Evolutionary conservation across 2,329 filamentous ascomycete species (phyloP).

Genomic region (Phialophora tarda): DNA sequence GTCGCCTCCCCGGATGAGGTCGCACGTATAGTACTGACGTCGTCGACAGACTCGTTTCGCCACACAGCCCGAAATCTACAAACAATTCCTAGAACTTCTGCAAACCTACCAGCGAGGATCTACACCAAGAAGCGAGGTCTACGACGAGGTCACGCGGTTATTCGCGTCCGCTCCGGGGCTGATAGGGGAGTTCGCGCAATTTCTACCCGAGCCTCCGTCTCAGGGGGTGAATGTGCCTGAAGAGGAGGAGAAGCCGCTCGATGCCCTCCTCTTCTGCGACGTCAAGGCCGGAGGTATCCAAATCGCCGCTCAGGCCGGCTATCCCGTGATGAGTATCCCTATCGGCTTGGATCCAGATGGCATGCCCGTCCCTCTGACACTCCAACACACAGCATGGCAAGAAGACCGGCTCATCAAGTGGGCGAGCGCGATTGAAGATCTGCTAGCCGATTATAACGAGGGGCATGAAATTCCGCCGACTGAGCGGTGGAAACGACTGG

Average conservation of each 20-base stretch:
- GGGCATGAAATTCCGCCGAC: conserved; percentile 8
- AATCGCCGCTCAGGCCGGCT: conserved; percentile 45
- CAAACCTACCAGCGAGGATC: not conserved
- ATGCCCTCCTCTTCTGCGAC: conserved; percentile 44
- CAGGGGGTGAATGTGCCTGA: not conserved
- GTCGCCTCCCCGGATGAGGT: not conserved
- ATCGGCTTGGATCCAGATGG: conserved; percentile 42
- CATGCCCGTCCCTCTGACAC: conserved; percentile 39
- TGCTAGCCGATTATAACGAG: conserved; percentile 29
- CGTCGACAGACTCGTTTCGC: not conserved
- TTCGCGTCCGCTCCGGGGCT: not conserved
- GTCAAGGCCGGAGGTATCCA: conserved; percentile 42
- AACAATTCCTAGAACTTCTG: not conserved
- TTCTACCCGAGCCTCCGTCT: not conserved
- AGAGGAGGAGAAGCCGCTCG: conserved; percentile 28
- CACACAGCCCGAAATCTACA: not conserved
- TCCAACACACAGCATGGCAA: conserved; percentile 43
- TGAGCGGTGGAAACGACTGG: conserved; percentile 21
- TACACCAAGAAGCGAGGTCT: not conserved
- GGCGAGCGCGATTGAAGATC: conserved; percentile 44
- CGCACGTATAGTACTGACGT: not conserved
- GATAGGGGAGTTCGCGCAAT: not conserved
- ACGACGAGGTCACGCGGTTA: not conserved
- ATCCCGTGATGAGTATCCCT: conserved; percentile 43
- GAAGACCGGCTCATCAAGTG: conserved; percentile 43